phyloP scores from a whole-genome alignment of 805 yeast species.

The Nakazawaea molendinolei region DNA sequence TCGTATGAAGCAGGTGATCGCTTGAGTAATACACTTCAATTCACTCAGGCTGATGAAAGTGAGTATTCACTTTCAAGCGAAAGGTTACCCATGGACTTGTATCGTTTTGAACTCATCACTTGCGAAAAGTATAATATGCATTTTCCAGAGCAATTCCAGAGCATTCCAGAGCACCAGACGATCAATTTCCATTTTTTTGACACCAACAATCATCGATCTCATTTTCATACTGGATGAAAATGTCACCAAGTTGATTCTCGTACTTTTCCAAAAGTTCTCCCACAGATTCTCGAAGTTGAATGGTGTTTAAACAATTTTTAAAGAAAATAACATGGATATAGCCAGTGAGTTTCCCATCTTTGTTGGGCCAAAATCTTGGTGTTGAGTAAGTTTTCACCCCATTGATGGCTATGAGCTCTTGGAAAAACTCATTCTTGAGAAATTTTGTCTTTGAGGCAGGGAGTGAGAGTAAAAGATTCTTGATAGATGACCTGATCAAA shows the following conservation, averaged over 20 bases:
- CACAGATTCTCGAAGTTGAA: conserved; percentile 20
- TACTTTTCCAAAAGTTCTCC: conserved; percentile 21
- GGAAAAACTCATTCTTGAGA: conserved; percentile 54
- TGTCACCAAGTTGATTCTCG: conserved; percentile 16
- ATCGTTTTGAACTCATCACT: too few species aligned
- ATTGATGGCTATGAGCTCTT: conserved; percentile 59
- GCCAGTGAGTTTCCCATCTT: conserved; percentile 47
- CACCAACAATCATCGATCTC: conserved; percentile 35
- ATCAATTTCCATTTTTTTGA: too few species aligned
- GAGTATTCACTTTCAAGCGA: too few species aligned
- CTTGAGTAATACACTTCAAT: too few species aligned
- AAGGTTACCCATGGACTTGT: too few species aligned
- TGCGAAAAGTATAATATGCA: too few species aligned
- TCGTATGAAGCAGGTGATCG: too few species aligned
- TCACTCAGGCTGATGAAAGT: too few species aligned
- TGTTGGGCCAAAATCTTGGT: conserved; percentile 85
- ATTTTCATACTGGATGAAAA: conserved; percentile 28
- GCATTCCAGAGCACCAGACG: too few species aligned
- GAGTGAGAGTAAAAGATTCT: conserved; percentile 60
- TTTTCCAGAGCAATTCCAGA: too few species aligned
- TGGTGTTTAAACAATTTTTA: conserved; percentile 25
- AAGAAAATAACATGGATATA: conserved; percentile 74
- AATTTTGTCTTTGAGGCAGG: conserved; percentile 23
- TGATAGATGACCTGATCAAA: conserved; percentile 72
- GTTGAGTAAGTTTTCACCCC: conserved; percentile 84